phyloP scores from a whole-genome alignment of 2,329 filamentous ascomycete genomes.

The Drechslerella stenobrocha region DNA sequence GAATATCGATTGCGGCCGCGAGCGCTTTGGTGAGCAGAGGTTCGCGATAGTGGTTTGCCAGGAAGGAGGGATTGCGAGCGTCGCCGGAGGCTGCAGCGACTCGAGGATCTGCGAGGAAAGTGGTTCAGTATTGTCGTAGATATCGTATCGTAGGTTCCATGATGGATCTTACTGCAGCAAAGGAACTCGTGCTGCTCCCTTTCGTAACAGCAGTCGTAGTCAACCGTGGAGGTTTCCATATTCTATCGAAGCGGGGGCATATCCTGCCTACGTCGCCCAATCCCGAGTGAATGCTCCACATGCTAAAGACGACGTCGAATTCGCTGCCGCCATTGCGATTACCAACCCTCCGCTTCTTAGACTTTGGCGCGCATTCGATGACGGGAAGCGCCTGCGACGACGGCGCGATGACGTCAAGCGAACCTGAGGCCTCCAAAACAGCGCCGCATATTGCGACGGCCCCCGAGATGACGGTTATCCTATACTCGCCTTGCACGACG shows the following conservation, averaged over 20 bases:
- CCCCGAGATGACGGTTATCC: constrained; percentile 65
- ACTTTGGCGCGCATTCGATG: constrained; percentile 59
- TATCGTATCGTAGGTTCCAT: constrained; percentile 18
- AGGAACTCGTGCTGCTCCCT: constrained; percentile 52
- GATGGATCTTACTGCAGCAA: constrained; percentile 51
- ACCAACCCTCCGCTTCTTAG: constrained; percentile 37
- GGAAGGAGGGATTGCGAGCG: constrained; percentile 45
- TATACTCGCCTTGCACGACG: constrained; percentile 69
- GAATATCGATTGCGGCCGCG: constrained; percentile 42
- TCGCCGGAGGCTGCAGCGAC: constrained; percentile 56
- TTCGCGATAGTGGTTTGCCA: constrained; percentile 43
- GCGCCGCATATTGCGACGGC: constrained; percentile 69
- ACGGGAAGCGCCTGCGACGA: constrained; percentile 71
- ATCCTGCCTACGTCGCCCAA: constrained; percentile 64
- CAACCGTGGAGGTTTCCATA: constrained; percentile 63
- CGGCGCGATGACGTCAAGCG: constrained; percentile 66
- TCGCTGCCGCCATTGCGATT: constrained; percentile 54
- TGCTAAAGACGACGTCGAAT: constrained; percentile 61
- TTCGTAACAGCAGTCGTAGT: constrained; percentile 53
- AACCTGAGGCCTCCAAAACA: constrained; percentile 60
- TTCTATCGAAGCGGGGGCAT: constrained; percentile 67
- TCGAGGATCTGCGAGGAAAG: constrained; percentile 16
- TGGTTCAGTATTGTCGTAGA: constrained; percentile 55
- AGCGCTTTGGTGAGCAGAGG: constrained; percentile 33
- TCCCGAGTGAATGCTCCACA: constrained; percentile 60